A percentile compares a stretch with the other conserved stretches of the same genome.
Evolutionary conservation across 148 eudicot species (phyloP).

Genomic region (Simmondsia chinensis): DNA sequence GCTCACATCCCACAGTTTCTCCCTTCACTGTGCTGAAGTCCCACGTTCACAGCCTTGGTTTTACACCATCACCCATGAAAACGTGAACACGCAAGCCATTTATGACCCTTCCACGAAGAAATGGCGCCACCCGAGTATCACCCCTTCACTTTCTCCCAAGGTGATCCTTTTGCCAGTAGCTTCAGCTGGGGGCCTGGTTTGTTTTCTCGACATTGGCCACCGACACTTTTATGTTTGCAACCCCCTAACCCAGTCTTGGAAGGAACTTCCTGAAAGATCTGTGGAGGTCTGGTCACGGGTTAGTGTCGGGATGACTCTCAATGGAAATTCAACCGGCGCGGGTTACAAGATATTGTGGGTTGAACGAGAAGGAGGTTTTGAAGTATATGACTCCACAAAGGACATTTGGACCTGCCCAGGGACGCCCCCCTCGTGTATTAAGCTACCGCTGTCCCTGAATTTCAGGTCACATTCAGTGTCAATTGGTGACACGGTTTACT

Average conservation of each 20-base stretch:
- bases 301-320: conserved; percentile 73
- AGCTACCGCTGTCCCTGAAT: conserved; percentile 64
- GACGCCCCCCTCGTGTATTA: conserved; percentile 41
- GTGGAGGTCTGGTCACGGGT: conserved; percentile 79
- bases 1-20: conserved; percentile 52
- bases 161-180: conserved; percentile 69
- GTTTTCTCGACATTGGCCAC: conserved; percentile 69
- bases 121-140: conserved; percentile 81
- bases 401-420: conserved; percentile 61
- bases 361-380: conserved; percentile 67
- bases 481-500: conserved; percentile 40
- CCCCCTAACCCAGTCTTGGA: conserved; percentile 72
- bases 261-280: conserved; percentile 69
- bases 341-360: conserved; percentile 90
- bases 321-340: conserved; percentile 23
- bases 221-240: conserved; percentile 68
- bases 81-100: conserved; percentile 56
- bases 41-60: conserved; percentile 73
- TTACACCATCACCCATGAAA: conserved; percentile 61
- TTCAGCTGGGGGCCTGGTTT: conserved; percentile 89
- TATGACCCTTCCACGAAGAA: conserved; percentile 63
- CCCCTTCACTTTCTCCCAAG: conserved; percentile 56
- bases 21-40: conserved; percentile 53
- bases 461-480: conserved; percentile 70
- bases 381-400: conserved; percentile 61